These are phyloP conservation scores for Phytophthora cactorum DNA, from an alignment of 352 stramenopile genomes.

Conservation along the genomic window DNA sequence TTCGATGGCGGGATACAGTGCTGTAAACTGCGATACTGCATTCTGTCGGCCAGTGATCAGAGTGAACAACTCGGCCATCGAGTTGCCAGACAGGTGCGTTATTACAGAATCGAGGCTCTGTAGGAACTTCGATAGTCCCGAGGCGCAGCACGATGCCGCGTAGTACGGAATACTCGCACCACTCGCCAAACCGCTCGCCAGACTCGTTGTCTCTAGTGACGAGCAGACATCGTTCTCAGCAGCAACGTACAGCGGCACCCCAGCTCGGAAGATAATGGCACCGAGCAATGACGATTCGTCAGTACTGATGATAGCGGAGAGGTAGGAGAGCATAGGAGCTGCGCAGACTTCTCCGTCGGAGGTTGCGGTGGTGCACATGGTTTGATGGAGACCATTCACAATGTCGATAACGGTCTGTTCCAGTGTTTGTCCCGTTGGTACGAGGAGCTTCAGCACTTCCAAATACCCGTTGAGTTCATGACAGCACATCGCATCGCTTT, in stretches of 20 bases:
- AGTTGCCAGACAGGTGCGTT: conserved; percentile 50
- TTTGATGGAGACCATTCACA: conserved; percentile 56
- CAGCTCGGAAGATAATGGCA: conserved; percentile 45
- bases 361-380: conserved; percentile 50
- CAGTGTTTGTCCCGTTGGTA: conserved; percentile 46
- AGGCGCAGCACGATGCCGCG: conserved; percentile 48
- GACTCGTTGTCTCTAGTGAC: conserved; percentile 38
- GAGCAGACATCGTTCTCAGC: conserved; percentile 41
- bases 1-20: conserved; percentile 40
- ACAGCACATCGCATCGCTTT: conserved; percentile 53
- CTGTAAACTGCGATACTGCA: conserved; percentile 36
- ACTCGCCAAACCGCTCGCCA: conserved; percentile 40
- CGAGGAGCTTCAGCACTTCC: conserved; percentile 50
- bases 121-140: conserved; percentile 43
- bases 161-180: conserved; percentile 43
- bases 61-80: conserved; percentile 54
- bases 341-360: conserved; percentile 49
- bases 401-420: conserved; percentile 47
- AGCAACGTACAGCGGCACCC: conserved; percentile 50
- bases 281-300: conserved; percentile 45
- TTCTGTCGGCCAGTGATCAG: conserved; percentile 46
- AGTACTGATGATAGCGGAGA: conserved; percentile 31
- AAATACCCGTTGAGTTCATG: conserved; percentile 47
- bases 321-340: conserved; percentile 40
- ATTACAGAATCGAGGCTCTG: conserved; percentile 48